A percentile compares a stretch with the other conserved stretches of the same genome.
phyloP scores from a whole-genome alignment of 2,329 filamentous ascomycete species.

The Rhinocladiella mackenziei region DNA sequence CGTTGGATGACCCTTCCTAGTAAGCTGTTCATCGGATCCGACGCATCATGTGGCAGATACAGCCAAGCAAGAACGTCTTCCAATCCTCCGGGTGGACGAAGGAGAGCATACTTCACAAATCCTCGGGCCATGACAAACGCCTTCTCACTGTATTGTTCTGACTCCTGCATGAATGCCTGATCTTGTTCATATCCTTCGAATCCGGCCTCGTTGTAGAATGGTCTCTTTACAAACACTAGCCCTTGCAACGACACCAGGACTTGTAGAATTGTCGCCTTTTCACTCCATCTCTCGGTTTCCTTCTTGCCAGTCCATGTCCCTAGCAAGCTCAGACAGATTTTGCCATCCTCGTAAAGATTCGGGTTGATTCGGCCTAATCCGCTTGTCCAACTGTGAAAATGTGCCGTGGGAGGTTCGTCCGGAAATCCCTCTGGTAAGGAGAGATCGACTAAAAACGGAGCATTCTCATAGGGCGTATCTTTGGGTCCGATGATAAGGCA shows the following conservation, averaged over 20 bases:
- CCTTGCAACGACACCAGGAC: slow-evolving; percentile 56
- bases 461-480: slow-evolving; percentile 59
- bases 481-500: slow-evolving; percentile 56
- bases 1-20: slow-evolving; percentile 28
- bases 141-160: slow-evolving; percentile 51
- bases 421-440: slow-evolving; percentile 51
- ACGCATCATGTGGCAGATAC: slow-evolving; percentile 39
- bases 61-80: slow-evolving; percentile 52
- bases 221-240: slow-evolving; percentile 55
- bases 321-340: slow-evolving; percentile 57
- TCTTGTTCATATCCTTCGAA: slow-evolving; percentile 52
- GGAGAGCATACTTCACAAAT: slow-evolving; percentile 50
- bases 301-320: slow-evolving; percentile 57
- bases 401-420: slow-evolving; percentile 49
- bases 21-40: slow-evolving; percentile 8
- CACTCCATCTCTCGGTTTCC: slow-evolving; percentile 52
- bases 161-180: slow-evolving; percentile 45
- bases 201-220: slow-evolving; percentile 63
- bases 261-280: slow-evolving; percentile 54
- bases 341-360: slow-evolving; percentile 60
- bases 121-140: slow-evolving; percentile 51
- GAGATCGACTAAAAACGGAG: slow-evolving; percentile 59
- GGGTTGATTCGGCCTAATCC: slow-evolving; percentile 55
- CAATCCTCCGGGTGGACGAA: slow-evolving; percentile 43
- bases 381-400: slow-evolving; percentile 58